These are phyloP conservation scores for Cytospora piceae DNA, from an alignment of 2,329 filamentous ascomycete species.

Conservation along the genomic window DNA sequence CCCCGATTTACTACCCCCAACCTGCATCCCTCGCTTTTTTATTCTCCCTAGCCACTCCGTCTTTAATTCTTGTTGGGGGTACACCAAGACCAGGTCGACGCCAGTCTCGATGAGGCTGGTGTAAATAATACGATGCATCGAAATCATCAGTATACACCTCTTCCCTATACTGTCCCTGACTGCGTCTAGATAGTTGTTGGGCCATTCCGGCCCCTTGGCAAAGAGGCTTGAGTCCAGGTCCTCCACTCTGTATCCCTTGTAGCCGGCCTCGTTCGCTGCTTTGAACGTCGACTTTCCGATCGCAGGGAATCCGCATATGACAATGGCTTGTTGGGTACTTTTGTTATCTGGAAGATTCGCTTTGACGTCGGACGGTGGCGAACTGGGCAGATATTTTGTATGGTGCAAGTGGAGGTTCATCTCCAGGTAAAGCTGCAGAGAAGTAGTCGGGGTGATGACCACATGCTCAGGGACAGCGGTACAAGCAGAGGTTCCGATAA, in stretches of 20 bases:
- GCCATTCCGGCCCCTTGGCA: neutral
- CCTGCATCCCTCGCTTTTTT: neutral
- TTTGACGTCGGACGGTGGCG: neutral
- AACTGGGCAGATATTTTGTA: neutral
- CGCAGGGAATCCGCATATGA: conserved; percentile 12
- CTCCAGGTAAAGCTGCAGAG: neutral
- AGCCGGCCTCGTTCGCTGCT: neutral
- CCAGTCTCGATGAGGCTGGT: neutral
- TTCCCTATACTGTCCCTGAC: neutral
- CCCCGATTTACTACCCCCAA: neutral
- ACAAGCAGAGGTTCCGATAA: neutral
- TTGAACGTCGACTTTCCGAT: conserved; percentile 13
- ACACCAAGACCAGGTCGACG: conserved; percentile 7
- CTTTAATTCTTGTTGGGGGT: conserved; percentile 6
- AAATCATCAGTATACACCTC: conserved; percentile 4
- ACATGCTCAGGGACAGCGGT: neutral
- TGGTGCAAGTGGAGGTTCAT: neutral
- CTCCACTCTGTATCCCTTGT: neutral
- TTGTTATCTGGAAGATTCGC: neutral
- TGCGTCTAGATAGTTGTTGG: neutral
- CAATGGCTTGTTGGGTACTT: neutral
- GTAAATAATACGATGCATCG: neutral
- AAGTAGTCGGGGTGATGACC: neutral
- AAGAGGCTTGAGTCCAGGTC: conserved; percentile 10
- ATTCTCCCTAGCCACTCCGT: conserved; percentile 14